Conservation (phyloP, 306 rosid genomes). For the Vachellia pachyceras region DNA sequence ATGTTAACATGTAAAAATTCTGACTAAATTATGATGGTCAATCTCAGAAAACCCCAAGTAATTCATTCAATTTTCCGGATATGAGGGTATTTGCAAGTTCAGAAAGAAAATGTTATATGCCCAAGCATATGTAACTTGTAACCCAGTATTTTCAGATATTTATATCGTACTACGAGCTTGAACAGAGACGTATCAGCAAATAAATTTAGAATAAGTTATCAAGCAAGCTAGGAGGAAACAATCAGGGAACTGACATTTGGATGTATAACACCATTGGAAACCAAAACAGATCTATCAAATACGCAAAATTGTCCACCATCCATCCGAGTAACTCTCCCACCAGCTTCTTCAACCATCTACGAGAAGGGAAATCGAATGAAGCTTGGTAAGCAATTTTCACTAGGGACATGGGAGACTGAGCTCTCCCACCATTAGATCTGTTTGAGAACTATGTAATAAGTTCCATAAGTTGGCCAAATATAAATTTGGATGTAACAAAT, state of each 20-base stretch:
- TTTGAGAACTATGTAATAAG: not conserved
- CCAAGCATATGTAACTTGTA: not conserved
- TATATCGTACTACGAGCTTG: not conserved
- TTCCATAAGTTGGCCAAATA: constrained; percentile 4
- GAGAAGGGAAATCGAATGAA: constrained; percentile 11
- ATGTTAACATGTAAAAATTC: not conserved
- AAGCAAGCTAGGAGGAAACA: constrained; percentile 20
- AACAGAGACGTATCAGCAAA: not conserved
- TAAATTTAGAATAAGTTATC: not conserved
- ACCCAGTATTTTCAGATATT: not conserved
- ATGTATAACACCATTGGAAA: constrained; percentile 77
- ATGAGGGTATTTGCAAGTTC: not conserved
- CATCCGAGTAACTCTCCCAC: constrained; percentile 84
- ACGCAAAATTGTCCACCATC: constrained; percentile 90
- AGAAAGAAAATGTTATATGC: not conserved
- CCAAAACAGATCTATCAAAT: constrained; percentile 94
- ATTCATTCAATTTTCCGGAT: not conserved
- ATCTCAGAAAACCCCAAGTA: not conserved
- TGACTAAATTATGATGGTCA: not conserved
- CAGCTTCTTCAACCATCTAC: constrained; percentile 96
- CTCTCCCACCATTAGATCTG: not conserved
- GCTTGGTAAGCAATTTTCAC: constrained; percentile 18
- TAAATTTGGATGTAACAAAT: constrained; percentile 11
- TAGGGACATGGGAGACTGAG: not conserved
- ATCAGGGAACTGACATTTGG: constrained; percentile 62